Percentiles rank a stretch among this genome's conserved stretches.
These are phyloP conservation scores for Rhizophagus clarus DNA, from an alignment of 192 early-diverging fungal genomes.

Conservation along the genomic window DNA sequence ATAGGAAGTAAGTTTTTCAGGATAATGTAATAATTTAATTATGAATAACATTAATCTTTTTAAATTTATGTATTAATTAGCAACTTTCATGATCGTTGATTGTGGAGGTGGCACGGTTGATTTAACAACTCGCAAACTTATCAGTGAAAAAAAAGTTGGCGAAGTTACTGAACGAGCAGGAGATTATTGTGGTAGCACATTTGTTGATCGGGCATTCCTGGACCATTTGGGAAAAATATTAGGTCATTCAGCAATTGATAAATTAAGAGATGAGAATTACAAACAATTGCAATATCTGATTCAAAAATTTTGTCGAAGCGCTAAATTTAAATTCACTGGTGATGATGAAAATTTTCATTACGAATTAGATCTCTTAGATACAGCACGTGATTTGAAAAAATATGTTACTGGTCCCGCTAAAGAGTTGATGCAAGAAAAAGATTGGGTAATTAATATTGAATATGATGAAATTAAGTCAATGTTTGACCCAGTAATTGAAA, in stretches of 20 bases:
- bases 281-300: slow-evolving; percentile 13
- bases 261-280: neutral
- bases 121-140: slow-evolving; percentile 28
- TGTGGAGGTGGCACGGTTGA: slow-evolving; percentile 48
- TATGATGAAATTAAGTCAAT: slow-evolving; percentile 23
- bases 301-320: slow-evolving; percentile 1
- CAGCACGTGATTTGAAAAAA: neutral
- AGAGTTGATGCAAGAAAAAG: slow-evolving; percentile 5
- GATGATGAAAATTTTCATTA: neutral
- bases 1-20: slow-evolving; percentile 3
- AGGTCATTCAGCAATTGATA: neutral
- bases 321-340: neutral
- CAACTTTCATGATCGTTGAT: slow-evolving; percentile 43
- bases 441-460: slow-evolving; percentile 23
- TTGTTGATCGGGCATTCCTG: slow-evolving; percentile 41
- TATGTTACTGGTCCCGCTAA: neutral
- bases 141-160: slow-evolving; percentile 30
- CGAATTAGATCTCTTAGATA: slow-evolving; percentile 14
- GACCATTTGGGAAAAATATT: neutral
- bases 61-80: no score
- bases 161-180: slow-evolving; percentile 52
- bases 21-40: no score
- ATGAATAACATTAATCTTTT: no score
- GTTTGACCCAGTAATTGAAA: slow-evolving; percentile 60
- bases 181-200: slow-evolving; percentile 49